A percentile compares a stretch with the other conserved stretches of the same genome.
Evolutionary conservation across 2,329 filamentous ascomycete genomes (phyloP).

Genomic region (Lachnellula occidentalis): DNA sequence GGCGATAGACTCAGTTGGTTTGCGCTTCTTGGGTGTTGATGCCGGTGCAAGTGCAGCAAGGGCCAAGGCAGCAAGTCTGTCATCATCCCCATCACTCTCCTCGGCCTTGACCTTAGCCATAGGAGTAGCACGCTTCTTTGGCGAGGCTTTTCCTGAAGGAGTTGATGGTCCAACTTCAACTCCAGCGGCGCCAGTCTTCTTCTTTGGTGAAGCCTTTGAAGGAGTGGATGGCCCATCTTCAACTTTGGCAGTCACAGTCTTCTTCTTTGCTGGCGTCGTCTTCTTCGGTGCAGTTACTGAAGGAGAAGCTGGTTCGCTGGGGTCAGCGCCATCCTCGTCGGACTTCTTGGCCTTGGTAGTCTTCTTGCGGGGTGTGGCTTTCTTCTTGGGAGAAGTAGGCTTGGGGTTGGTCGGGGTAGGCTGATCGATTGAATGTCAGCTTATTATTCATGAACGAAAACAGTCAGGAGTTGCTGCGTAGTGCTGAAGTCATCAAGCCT

Average conservation of each 20-base stretch:
- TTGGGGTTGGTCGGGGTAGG: not conserved
- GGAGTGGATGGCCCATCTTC: not conserved
- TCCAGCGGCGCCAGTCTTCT: too few relatives aligned
- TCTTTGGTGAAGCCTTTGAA: too few relatives aligned
- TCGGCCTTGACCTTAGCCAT: not conserved
- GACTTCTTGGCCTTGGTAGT: not conserved
- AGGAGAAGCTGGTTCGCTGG: not conserved
- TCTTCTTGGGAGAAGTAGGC: slow-evolving; percentile 4
- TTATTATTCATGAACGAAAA: too few relatives aligned
- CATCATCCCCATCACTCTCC: not conserved
- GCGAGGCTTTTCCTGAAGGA: slow-evolving; percentile 1
- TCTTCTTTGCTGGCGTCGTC: not conserved
- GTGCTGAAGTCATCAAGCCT: too few relatives aligned
- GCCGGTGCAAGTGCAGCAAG: not conserved
- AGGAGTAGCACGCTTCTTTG: slow-evolving; percentile 3
- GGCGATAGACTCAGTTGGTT: not conserved
- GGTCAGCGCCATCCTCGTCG: not conserved
- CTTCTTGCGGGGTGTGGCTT: not conserved
- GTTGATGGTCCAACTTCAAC: not conserved
- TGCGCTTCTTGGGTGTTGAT: slow-evolving; percentile 8
- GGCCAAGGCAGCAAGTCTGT: slow-evolving; percentile 1
- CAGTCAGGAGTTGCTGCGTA: too few relatives aligned
- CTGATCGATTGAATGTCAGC: not conserved
- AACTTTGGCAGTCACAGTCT: not conserved
- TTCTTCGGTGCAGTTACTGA: not conserved